These are phyloP conservation scores for Apiotrichum mycotoxinovorans DNA, from an alignment of 1,284 basidiomycete species.

Conservation along the genomic window DNA sequence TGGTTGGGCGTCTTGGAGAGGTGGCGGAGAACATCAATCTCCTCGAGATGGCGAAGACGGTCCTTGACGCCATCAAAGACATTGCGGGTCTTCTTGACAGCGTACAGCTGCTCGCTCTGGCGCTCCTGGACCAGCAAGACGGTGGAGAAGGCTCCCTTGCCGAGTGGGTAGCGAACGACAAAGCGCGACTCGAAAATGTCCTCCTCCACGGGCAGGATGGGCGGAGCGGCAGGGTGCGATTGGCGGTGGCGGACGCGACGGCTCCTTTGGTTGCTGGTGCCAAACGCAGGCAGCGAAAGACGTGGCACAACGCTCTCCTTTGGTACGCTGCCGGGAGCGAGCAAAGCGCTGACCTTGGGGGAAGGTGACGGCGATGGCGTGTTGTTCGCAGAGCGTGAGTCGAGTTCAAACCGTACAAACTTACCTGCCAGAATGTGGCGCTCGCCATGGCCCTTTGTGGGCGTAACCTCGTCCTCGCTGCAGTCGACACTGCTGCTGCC, in stretches of 20 bases:
- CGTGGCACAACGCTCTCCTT: slow-evolving; percentile 32
- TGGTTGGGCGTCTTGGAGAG: slow-evolving; percentile 61
- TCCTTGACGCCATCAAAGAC: slow-evolving; percentile 87
- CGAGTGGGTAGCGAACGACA: slow-evolving; percentile 73
- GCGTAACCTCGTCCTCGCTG: slow-evolving; percentile 49
- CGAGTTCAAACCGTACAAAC: not conserved
- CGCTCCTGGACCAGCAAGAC: slow-evolving; percentile 84
- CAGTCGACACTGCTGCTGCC: slow-evolving; percentile 31
- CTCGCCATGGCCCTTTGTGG: slow-evolving; percentile 40
- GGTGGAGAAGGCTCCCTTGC: slow-evolving; percentile 90
- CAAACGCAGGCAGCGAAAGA: slow-evolving; percentile 45
- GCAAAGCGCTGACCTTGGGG: slow-evolving; percentile 17
- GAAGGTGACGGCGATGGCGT: slow-evolving; percentile 33
- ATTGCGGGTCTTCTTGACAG: slow-evolving; percentile 88
- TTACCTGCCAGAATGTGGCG: slow-evolving; percentile 13
- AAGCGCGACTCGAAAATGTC: slow-evolving; percentile 56
- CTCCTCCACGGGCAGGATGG: slow-evolving; percentile 28
- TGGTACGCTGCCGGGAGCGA: slow-evolving; percentile 10
- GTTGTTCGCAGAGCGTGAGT: slow-evolving; percentile 4
- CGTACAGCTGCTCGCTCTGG: slow-evolving; percentile 62
- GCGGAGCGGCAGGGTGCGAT: slow-evolving; percentile 39
- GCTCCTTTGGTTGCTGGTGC: slow-evolving; percentile 35
- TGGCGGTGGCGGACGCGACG: slow-evolving; percentile 47
- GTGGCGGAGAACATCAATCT: slow-evolving; percentile 87
- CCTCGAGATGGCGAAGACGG: slow-evolving; percentile 83